Conservation (phyloP, 1,139 yeast species). For the Geotrichum histeridarum region DNA sequence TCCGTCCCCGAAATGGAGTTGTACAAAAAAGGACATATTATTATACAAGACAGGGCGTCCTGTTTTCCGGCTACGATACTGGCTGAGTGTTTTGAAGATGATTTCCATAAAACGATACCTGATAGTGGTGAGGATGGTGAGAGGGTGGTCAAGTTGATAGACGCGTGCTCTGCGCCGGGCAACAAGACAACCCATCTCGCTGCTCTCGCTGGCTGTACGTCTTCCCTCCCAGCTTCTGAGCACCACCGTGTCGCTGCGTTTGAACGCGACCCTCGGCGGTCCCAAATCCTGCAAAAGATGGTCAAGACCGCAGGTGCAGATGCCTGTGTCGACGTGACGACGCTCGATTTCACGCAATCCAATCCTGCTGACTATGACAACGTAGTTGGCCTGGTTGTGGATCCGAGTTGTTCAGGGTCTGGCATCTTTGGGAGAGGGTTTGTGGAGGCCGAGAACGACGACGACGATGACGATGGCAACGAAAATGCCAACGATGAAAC, state of each 20-base stretch:
- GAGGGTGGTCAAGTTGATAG: conserved; percentile 46
- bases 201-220: conserved; percentile 38
- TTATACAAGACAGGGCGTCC: conserved; percentile 93
- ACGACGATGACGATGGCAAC: conserved; percentile 31
- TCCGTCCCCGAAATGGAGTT: conserved; percentile 55
- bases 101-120: conserved; percentile 24
- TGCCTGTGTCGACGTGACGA: conserved; percentile 60
- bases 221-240: not conserved
- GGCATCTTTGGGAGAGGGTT: conserved; percentile 90
- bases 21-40: conserved; percentile 68
- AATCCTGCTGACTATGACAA: conserved; percentile 56
- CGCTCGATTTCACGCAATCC: conserved; percentile 75
- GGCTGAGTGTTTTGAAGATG: conserved; percentile 49
- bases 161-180: conserved; percentile 98
- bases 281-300: conserved; percentile 71
- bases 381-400: conserved; percentile 80
- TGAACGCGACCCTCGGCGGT: conserved; percentile 75
- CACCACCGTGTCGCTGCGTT: conserved; percentile 49
- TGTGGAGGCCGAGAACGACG: conserved; percentile 39
- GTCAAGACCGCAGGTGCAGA: conserved; percentile 69
- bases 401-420: conserved; percentile 96
- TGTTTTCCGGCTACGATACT: conserved; percentile 91
- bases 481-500: conserved; percentile 19
- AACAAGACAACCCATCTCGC: conserved; percentile 94
- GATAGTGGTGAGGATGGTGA: not conserved